Conservation (phyloP, 257 asterid species). For the Solanum pinnatisectum region DNA sequence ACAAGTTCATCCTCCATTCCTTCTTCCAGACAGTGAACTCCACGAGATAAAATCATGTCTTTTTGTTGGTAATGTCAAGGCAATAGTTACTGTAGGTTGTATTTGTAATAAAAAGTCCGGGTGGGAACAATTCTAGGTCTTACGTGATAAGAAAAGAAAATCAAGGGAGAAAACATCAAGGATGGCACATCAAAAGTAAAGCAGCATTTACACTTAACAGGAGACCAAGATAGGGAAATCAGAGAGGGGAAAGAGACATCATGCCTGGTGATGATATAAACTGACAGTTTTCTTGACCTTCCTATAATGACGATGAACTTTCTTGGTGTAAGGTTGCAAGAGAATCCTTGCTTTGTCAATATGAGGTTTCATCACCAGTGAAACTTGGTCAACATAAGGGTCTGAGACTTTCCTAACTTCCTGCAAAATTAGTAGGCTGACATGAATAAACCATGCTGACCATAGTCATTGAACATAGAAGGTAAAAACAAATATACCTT, state of each 20-base stretch:
- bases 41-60: neutral
- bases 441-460: neutral
- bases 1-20: neutral
- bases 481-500: constrained; percentile 14
- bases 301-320: constrained; percentile 11
- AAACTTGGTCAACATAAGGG: constrained; percentile 29
- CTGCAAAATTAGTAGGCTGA: constrained; percentile 14
- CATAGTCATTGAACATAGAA: neutral
- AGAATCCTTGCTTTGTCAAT: constrained; percentile 13
- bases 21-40: neutral
- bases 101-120: neutral
- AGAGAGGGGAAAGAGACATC: neutral
- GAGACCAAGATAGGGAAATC: neutral
- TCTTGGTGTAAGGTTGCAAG: constrained; percentile 26
- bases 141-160: neutral
- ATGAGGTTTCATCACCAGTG: constrained; percentile 21
- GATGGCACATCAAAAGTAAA: neutral
- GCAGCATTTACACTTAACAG: neutral
- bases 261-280: constrained; percentile 32
- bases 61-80: neutral
- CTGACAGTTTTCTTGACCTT: constrained; percentile 3
- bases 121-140: neutral
- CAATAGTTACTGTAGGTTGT: neutral
- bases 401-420: constrained; percentile 20
- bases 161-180: neutral